Base-by-base conservation (phyloP, 2,329 filamentous ascomycete genomes). In the Magnaporthales sp. region DNA sequence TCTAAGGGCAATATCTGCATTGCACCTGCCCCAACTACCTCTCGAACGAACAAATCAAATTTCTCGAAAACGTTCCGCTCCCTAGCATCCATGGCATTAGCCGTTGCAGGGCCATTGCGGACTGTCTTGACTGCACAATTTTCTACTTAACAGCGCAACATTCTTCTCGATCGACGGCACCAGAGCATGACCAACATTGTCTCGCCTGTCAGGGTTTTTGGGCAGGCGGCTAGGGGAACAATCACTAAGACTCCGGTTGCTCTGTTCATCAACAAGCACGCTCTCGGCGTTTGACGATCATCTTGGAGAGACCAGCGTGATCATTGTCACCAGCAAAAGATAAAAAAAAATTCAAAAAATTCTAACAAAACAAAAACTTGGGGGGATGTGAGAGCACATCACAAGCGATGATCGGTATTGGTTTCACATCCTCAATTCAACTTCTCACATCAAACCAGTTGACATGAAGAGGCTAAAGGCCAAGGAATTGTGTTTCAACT, bases 71-170 rank as follows among this genome's bases (percentile, higher is more conserved):
- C 32, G 38, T 26, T 24, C 38, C 51, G 63, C 63, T 22, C 32
- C 62, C 38, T 27, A 19, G 38, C 38, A 46, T 26, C 38, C 63
- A 11, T 38, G 63, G 63, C 38, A 54, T 22, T 5, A 46, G 63
- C 31, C 63, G 63, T 27, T 64, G 63, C 63, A 64, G 26, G 63
- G 24, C 13, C 38, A 30, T n/a, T 11, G 63, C 63, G 51, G 38
- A 10, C 9, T 22, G 29, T 3, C 38, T 29, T 54, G 32, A 4
- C n/a, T 46, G 8, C 24, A 64, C 7, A 26, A 51, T 27, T 27
- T 27, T 27, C 56, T 27, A 27, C 24, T 24, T 24, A 60, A 60
- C 56, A 27, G 56, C 56, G 26, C 56, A 27, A 26, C 4, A 26
- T 60, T 60, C 56, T 60, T 27, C 24, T 29, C 3, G n/a, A 46